Base-by-base conservation (phyloP, 148 eudicot species). In the Oxyria digyna region DNA sequence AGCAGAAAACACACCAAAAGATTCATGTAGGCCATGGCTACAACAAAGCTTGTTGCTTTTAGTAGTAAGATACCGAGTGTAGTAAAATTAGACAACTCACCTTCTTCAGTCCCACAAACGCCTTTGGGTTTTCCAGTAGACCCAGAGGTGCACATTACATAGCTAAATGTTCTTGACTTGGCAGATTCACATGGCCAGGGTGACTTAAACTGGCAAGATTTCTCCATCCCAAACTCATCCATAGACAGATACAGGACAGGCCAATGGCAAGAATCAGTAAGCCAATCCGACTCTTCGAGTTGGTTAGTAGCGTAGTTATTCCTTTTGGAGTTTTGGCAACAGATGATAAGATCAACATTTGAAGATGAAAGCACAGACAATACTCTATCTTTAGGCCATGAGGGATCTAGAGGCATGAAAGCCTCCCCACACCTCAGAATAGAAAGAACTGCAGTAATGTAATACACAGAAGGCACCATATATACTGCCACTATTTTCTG, bases 91-190 rank as follows among this genome's bases (percentile, higher is more conserved):
- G 50, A 46, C 20, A 49, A 50, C 67, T 76, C 64, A 85, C 95
- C 98, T 73, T 55, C 76, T 83, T 93, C 96, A 62, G 89, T 86
- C 67, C 96, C 95, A 77, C 96, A 87, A 59, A 93, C 90, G 71
- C 91, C 96, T 75, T 87, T 93, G 35, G 98, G 91, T 71, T 84
- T 82, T 69, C 98, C 98, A 59, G 81, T 89, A 66, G 98, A 93
- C 33, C 98, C 96, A 0, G 98, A 93, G 49, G 98, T 93, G 73
- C 88, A 85, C 96, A 93, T 87, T 74, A 93, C 75, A 74, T 89
- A 93, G 78, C 95, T 83, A 79, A 89, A 89, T 67, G 76, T 72
- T 74, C 84, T 80, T 23, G 42, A 66, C 21, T 54, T 73, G 68
- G 72, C 72, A 70, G 63, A 76, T 73, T 87, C 88, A 86, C 95